Evolutionary conservation across 2,329 filamentous ascomycete species (phyloP), one percentile per base, ranked within the genome.

Genomic region (Thermothelomyces thermophilus): DNA sequence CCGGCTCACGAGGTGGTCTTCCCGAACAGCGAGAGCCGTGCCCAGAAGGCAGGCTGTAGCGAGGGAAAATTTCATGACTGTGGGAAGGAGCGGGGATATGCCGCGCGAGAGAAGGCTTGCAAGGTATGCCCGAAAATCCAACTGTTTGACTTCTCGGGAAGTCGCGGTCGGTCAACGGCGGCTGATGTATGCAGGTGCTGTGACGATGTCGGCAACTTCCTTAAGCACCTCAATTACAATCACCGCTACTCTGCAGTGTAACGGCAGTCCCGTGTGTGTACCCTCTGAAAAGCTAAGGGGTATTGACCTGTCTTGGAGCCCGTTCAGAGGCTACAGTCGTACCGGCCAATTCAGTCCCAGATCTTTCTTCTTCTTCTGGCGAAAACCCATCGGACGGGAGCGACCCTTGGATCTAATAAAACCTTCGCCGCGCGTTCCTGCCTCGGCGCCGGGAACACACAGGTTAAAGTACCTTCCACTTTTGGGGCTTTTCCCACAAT

Each of bases 1-100:
- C 56, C 67, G 68, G 63, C 74, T 79, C 59, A 73, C 68, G 22
- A 80, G 66, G 11, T 68, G 68, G 59, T 79, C 75, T 47, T 74
- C 71, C 16, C 36, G 19, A 7, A 17, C 43, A 2, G 43, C 39
- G 6, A 40, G 10, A 2, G 39, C 51, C 13, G 37, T 19, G 31
- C 43, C 22, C 8, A 44, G 10, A 7, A 54, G 45, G 28, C 44
- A 51, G n/a, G 44, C 39, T 14, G 43, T 36, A 1, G 46, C 6
- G 8, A 52, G n/a, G 19, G 53, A 39, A 10, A 46, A 24, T 40
- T 47, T 55, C 28, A 41, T 45, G 13, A 43, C 33, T 28, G n/a
- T 35, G 26, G 20, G 11, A 8, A n/a, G n/a, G 2, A 39, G 14
- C 14, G 36, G 11, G 11, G 26, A 7, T 30, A 19, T 35, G 8